Evolutionary conservation across 768 basidiomycete genomes (phyloP).

Genomic region (Podaxis sp.): DNA sequence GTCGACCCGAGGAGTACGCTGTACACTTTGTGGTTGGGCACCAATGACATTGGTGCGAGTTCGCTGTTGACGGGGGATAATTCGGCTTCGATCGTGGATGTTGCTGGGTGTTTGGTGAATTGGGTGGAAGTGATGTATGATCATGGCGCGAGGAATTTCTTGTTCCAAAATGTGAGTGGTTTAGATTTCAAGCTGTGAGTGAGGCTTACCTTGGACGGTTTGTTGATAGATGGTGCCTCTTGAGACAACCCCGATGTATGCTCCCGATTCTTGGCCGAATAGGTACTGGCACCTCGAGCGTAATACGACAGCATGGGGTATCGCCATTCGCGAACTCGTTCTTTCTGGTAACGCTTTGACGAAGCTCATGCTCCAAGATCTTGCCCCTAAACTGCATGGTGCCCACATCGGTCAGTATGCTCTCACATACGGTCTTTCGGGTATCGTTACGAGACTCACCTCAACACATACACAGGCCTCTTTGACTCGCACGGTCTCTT

Average conservation of each 20-base stretch:
- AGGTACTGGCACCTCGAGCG: constrained; percentile 48
- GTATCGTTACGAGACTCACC: not conserved
- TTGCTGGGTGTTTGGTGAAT: constrained; percentile 54
- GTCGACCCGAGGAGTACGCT: constrained; percentile 46
- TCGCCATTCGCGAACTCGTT: constrained; percentile 53
- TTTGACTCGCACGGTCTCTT: constrained; percentile 65
- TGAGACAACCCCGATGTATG: constrained; percentile 45
- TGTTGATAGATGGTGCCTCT: constrained; percentile 53
- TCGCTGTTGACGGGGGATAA: constrained; percentile 52
- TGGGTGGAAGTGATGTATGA: constrained; percentile 57
- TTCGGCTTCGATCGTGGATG: constrained; percentile 55
- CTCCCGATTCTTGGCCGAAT: constrained; percentile 44
- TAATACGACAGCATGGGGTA: constrained; percentile 58
- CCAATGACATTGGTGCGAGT: constrained; percentile 58
- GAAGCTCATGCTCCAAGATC: constrained; percentile 45
- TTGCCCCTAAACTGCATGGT: constrained; percentile 45
- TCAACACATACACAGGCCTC: constrained; percentile 33
- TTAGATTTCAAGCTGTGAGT: not conserved
- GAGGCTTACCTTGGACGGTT: not conserved
- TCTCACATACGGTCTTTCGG: not conserved
- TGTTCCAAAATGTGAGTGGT: constrained; percentile 42
- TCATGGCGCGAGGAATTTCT: constrained; percentile 61
- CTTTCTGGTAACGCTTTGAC: constrained; percentile 51
- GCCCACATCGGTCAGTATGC: constrained; percentile 57
- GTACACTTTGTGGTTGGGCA: constrained; percentile 69